These are phyloP conservation scores for Ulota crispa DNA, from an alignment of 225 moss, liverwort and hornwort genomes.

Conservation along the genomic window DNA sequence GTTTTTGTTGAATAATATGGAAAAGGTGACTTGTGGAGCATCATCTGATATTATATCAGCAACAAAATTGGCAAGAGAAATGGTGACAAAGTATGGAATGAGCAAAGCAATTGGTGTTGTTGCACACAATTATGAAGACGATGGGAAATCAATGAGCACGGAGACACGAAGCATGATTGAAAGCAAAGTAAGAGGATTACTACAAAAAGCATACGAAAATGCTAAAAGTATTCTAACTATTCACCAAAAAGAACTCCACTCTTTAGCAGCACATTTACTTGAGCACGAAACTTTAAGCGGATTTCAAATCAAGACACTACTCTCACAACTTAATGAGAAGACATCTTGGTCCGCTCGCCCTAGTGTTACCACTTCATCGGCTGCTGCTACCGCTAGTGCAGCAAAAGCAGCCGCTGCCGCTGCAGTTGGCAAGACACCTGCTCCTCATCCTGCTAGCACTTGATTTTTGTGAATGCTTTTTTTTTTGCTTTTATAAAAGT, in stretches of 20 bases:
- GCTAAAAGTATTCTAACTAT: constrained; percentile 58
- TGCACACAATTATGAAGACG: constrained; percentile 88
- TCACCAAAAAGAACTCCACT: constrained; percentile 68
- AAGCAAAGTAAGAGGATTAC: constrained; percentile 61
- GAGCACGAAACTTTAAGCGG: constrained; percentile 70
- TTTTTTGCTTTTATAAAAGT: background rate
- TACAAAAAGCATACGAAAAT: constrained; percentile 78
- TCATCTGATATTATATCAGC: constrained; percentile 33
- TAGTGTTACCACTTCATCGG: constrained; percentile 41
- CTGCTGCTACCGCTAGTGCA: constrained; percentile 14
- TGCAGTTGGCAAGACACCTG: constrained; percentile 47
- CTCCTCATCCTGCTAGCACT: constrained; percentile 55
- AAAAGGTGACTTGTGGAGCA: constrained; percentile 31
- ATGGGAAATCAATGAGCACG: constrained; percentile 85
- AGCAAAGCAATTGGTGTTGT: constrained; percentile 55
- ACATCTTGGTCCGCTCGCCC: constrained; percentile 41
- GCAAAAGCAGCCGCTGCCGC: constrained; percentile 45
- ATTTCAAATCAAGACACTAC: constrained; percentile 58
- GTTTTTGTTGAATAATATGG: background rate
- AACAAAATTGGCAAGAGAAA: constrained; percentile 40
- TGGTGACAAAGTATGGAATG: constrained; percentile 57
- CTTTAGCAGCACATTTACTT: constrained; percentile 52
- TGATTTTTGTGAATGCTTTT: background rate
- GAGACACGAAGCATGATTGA: constrained; percentile 69
- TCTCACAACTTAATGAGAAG: constrained; percentile 47